Conservation (phyloP, 345 rosid species). For the Populus nigra region DNA sequence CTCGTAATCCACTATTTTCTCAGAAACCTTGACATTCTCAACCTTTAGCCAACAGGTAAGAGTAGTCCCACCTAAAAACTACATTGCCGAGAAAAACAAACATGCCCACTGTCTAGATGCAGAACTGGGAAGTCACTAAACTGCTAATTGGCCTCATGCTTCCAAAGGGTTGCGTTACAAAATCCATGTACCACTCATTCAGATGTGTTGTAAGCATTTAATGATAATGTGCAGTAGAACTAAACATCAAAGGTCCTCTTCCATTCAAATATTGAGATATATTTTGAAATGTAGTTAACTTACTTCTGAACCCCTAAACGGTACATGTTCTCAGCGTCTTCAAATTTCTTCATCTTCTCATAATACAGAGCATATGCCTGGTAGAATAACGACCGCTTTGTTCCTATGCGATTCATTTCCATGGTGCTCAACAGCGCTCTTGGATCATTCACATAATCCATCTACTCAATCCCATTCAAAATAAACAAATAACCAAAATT, state of each 20-base stretch:
- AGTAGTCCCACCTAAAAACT: neutral
- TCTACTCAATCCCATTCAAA: conserved; percentile 41
- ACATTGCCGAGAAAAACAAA: neutral
- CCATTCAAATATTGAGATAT: neutral
- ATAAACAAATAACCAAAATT: conserved; percentile 2
- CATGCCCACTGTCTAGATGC: neutral
- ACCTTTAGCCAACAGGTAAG: neutral
- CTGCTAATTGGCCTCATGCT: neutral
- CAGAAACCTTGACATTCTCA: neutral
- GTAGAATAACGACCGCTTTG: conserved; percentile 64
- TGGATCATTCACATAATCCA: conserved; percentile 94
- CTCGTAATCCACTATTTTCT: neutral
- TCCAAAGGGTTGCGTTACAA: neutral
- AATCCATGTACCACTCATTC: neutral
- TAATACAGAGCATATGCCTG: conserved; percentile 87
- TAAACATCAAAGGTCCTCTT: neutral
- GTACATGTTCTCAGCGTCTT: conserved; percentile 89
- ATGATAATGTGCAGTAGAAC: neutral
- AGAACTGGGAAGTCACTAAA: neutral
- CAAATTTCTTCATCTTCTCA: conserved; percentile 79
- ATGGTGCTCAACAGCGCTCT: conserved; percentile 57
- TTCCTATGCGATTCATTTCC: conserved; percentile 76
- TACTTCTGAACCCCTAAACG: conserved; percentile 78
- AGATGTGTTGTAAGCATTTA: neutral
- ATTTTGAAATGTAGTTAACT: conserved; percentile 15